Percentiles rank a stretch among this genome's conserved stretches.
Evolutionary conservation across 2,329 filamentous ascomycete genomes (phyloP).

Genomic region (Fusarium duplospermum): DNA sequence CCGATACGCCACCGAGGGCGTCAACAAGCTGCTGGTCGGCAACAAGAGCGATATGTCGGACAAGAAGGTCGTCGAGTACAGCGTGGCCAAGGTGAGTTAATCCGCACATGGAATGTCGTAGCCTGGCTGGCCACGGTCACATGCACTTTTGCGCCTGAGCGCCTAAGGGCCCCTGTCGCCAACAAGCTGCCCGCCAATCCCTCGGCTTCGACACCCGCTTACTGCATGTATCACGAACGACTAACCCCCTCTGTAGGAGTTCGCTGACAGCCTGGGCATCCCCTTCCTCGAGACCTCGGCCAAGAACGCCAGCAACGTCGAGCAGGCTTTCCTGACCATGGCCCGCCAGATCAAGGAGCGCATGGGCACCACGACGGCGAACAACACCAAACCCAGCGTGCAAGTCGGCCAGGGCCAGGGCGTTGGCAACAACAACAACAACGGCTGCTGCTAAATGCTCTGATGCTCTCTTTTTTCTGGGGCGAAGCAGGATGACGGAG

Average conservation of each 20-base stretch:
- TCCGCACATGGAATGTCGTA: constrained; percentile 2
- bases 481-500: constrained; percentile 45
- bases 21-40: constrained; percentile 98
- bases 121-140: constrained; percentile 24
- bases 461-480: constrained; percentile 34
- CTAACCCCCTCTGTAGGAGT: constrained; percentile 74
- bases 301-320: constrained; percentile 99
- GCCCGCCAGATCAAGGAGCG: constrained; percentile 99
- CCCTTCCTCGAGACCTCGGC: constrained; percentile 99
- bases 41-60: constrained; percentile 99
- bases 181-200: constrained; percentile 1
- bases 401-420: constrained; percentile 95
- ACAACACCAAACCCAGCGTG: constrained; percentile 98
- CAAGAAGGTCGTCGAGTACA: constrained; percentile 99
- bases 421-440: constrained; percentile 86
- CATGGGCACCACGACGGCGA: constrained; percentile 94
- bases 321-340: constrained; percentile 99
- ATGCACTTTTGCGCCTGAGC: constrained; percentile 35
- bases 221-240: background rate
- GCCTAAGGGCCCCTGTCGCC: constrained; percentile 14
- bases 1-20: constrained; percentile 97
- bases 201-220: constrained; percentile 6
- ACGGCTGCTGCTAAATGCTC: constrained; percentile 85
- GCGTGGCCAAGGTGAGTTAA: constrained; percentile 89
- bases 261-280: constrained; percentile 97